Percentiles rank a stretch among this genome's conserved stretches.
phyloP scores from a whole-genome alignment of 2,329 filamentous ascomycete genomes.

The Monilinia fructigena region DNA sequence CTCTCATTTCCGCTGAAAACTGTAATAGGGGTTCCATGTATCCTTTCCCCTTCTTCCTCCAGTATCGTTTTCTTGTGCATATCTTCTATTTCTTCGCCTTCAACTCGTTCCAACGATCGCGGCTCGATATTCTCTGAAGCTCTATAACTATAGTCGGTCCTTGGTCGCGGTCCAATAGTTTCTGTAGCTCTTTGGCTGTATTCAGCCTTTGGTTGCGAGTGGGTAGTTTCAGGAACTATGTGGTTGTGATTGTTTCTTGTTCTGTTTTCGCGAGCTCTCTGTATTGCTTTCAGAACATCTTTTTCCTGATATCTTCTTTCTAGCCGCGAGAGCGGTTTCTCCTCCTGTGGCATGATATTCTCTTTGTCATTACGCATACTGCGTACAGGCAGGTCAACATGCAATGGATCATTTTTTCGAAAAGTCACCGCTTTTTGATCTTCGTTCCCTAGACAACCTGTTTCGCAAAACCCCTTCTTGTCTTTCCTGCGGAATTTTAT shows the following conservation, averaged over 20 bases:
- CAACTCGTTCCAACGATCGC: slow-evolving; percentile 16
- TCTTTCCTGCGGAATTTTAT: slow-evolving; percentile 10
- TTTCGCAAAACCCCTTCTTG: slow-evolving; percentile 14
- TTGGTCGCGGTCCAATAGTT: background rate
- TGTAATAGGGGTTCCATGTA: slow-evolving; percentile 30
- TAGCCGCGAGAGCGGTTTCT: slow-evolving; percentile 16
- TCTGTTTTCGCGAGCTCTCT: slow-evolving; percentile 19
- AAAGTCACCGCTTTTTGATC: slow-evolving; percentile 20
- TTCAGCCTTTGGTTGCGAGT: background rate
- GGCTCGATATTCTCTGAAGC: background rate
- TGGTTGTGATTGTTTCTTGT: slow-evolving; percentile 17
- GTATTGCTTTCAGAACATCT: slow-evolving; percentile 13
- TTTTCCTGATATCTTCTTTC: slow-evolving; percentile 26
- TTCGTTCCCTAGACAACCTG: slow-evolving; percentile 11
- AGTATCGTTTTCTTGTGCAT: slow-evolving; percentile 32
- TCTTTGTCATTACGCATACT: slow-evolving; percentile 12
- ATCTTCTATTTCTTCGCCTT: slow-evolving; percentile 21
- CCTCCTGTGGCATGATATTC: slow-evolving; percentile 7
- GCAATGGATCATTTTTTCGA: background rate
- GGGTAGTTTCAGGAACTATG: background rate
- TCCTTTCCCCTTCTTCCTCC: slow-evolving; percentile 31
- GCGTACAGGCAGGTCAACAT: slow-evolving; percentile 4
- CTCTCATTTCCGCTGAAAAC: slow-evolving; percentile 26
- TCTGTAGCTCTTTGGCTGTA: background rate
- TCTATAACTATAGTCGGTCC: background rate